Base-by-base conservation (phyloP, 2,329 filamentous ascomycete species). In the Arachnopeziza araneosa region DNA sequence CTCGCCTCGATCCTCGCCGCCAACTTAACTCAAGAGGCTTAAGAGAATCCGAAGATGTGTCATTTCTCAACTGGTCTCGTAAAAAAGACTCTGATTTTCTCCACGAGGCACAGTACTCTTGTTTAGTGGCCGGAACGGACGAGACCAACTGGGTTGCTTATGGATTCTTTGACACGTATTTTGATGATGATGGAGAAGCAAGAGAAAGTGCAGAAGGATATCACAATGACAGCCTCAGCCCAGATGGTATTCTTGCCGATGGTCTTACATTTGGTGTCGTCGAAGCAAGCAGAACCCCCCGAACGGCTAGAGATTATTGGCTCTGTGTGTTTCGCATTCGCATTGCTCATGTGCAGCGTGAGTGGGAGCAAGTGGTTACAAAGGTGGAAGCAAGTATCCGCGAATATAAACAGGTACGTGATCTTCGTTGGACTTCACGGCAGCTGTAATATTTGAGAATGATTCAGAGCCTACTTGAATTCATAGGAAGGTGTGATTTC, bases 101-200 rank as follows among this genome's bases (percentile, higher is more conserved):
- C n/a, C 52, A 57, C 22, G 49, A 57, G 49, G 55, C 55, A 36
- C 55, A 57, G 51, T 36, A 52, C 12, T 57, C 55, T 44, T 51
- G 23, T 52, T 23, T 57, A 8, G 49, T 57, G 17, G 30, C 55
- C 8, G 55, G 55, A 57, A 12, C 24, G 2, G 55, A 57, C 23
- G 30, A 57, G 5, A 26, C 24, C 24, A 23, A 24, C 19, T 57
- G 55, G 55, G 48, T 52, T 32, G 55, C 55, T 12, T 57, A 57
- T 23, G 48, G 23, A 19, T 57, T 57, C 24, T 22, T 57, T 23
- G 55, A 57, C 26, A 52, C 55, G 23, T 52, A 52, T 22, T 51
- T 52, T 23, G 55, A 57, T 21, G 53, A 14, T 8, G 26, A 2
- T 44, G 52, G n/a, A n/a, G n/a, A 55, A 23, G 26, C 53, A 44